Evolutionary conservation across 768 basidiomycete genomes (phyloP).

Genomic region (Serendipita indica): DNA sequence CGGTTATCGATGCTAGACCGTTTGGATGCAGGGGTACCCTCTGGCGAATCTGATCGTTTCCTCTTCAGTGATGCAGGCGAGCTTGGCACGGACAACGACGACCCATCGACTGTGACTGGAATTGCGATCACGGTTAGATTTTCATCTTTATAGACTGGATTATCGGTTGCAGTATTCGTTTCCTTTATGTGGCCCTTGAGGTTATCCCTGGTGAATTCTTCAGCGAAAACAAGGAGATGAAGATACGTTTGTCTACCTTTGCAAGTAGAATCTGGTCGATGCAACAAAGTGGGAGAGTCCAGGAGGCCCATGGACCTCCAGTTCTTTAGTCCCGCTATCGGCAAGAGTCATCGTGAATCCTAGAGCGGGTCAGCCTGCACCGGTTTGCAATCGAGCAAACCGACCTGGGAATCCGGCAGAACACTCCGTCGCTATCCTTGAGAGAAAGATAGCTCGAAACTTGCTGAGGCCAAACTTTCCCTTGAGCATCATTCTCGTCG

Average conservation of each 20-base stretch:
- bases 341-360: slow-evolving; percentile 70
- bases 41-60: slow-evolving; percentile 20
- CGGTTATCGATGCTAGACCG: background rate
- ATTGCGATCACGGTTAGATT: slow-evolving; percentile 52
- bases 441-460: slow-evolving; percentile 57
- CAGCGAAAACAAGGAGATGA: background rate
- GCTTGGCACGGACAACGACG: background rate
- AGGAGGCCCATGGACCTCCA: slow-evolving; percentile 57
- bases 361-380: slow-evolving; percentile 25
- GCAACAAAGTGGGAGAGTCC: slow-evolving; percentile 60
- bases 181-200: slow-evolving; percentile 35
- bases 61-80: slow-evolving; percentile 12
- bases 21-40: slow-evolving; percentile 7
- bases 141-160: slow-evolving; percentile 43
- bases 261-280: slow-evolving; percentile 50
- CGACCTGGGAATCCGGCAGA: slow-evolving; percentile 61
- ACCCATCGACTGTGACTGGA: slow-evolving; percentile 24
- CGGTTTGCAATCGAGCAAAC: slow-evolving; percentile 10
- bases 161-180: slow-evolving; percentile 24
- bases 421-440: slow-evolving; percentile 44
- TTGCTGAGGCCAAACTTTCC: slow-evolving; percentile 50
- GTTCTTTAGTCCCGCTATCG: slow-evolving; percentile 43
- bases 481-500: slow-evolving; percentile 58
- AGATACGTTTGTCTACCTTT: slow-evolving; percentile 46
- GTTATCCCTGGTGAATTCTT: slow-evolving; percentile 29